These are phyloP conservation scores for Curvularia eragrostidis DNA, from an alignment of 2,329 filamentous ascomycete genomes.

Conservation along the genomic window DNA sequence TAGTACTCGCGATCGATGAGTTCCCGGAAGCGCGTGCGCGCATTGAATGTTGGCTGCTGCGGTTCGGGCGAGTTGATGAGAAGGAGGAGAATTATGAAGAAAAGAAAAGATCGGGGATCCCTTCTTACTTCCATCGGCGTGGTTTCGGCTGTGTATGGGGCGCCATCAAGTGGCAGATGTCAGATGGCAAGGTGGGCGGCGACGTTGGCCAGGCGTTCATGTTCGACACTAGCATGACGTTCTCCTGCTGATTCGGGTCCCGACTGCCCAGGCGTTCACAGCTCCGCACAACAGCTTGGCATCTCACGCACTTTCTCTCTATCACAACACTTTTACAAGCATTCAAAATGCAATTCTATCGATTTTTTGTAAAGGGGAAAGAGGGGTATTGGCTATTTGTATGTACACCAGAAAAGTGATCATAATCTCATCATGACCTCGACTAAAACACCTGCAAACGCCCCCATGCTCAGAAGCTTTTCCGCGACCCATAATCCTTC, in stretches of 20 bases:
- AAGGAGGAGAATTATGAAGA: slow-evolving; percentile 49
- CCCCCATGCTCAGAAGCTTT: slow-evolving; percentile 20
- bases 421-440: slow-evolving; percentile 24
- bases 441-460: slow-evolving; percentile 28
- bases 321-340: not conserved
- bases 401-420: slow-evolving; percentile 32
- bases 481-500: slow-evolving; percentile 16
- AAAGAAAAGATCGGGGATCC: slow-evolving; percentile 46
- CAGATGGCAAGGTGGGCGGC: slow-evolving; percentile 2
- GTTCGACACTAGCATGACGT: slow-evolving; percentile 10
- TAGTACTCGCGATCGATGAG: slow-evolving; percentile 59
- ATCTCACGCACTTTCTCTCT: slow-evolving; percentile 1
- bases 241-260: slow-evolving; percentile 8
- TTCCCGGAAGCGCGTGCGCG: slow-evolving; percentile 51
- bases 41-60: slow-evolving; percentile 43
- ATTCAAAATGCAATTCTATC: not conserved
- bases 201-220: slow-evolving; percentile 1
- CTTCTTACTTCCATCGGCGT: slow-evolving; percentile 48
- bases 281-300: slow-evolving; percentile 19
- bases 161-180: slow-evolving; percentile 35
- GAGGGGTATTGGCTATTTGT: slow-evolving; percentile 46
- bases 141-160: slow-evolving; percentile 27
- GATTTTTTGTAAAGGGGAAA: slow-evolving; percentile 25
- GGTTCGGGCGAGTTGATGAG: slow-evolving; percentile 48
- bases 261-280: not conserved